Conservation (phyloP, 495 filamentous ascomycete species). For the Glarea lozoyensis region DNA sequence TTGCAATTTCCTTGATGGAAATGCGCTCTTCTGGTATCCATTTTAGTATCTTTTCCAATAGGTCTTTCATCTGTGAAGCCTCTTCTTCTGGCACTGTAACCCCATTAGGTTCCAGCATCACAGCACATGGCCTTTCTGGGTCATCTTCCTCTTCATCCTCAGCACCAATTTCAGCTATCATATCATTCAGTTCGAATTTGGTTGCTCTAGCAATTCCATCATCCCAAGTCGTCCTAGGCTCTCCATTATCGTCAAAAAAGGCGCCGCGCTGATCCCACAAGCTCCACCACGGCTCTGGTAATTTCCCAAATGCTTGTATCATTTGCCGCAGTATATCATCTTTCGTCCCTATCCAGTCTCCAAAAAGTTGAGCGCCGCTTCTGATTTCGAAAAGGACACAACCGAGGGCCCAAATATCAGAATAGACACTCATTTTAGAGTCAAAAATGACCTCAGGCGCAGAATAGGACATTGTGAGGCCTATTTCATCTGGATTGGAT, state of each 20-base stretch:
- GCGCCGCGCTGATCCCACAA: neutral
- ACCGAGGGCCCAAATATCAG: slow-evolving; percentile 1
- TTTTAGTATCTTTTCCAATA: neutral
- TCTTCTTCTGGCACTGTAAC: neutral
- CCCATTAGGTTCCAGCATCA: neutral
- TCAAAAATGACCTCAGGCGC: slow-evolving; percentile 3
- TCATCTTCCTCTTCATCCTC: slow-evolving; percentile 3
- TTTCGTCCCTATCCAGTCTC: neutral
- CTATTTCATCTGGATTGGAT: neutral
- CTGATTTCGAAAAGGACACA: slow-evolving; percentile 1
- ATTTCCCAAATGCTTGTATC: slow-evolving; percentile 2
- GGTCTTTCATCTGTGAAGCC: slow-evolving; percentile 1
- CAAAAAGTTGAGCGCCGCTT: neutral
- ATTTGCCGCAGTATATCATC: slow-evolving; percentile 2
- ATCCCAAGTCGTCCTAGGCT: neutral
- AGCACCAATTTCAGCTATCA: slow-evolving; percentile 3
- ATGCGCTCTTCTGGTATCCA: slow-evolving; percentile 4
- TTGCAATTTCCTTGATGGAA: slow-evolving; percentile 2
- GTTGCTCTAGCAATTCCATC: slow-evolving; percentile 1
- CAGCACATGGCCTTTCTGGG: neutral
- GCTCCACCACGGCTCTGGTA: neutral
- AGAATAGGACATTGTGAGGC: slow-evolving; percentile 2
- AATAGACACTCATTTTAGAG: neutral
- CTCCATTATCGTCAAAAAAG: slow-evolving; percentile 3
- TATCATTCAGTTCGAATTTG: neutral